Evolutionary conservation across 2,329 filamentous ascomycete genomes (phyloP).

Genomic region (Orbilia blumenaviensis): DNA sequence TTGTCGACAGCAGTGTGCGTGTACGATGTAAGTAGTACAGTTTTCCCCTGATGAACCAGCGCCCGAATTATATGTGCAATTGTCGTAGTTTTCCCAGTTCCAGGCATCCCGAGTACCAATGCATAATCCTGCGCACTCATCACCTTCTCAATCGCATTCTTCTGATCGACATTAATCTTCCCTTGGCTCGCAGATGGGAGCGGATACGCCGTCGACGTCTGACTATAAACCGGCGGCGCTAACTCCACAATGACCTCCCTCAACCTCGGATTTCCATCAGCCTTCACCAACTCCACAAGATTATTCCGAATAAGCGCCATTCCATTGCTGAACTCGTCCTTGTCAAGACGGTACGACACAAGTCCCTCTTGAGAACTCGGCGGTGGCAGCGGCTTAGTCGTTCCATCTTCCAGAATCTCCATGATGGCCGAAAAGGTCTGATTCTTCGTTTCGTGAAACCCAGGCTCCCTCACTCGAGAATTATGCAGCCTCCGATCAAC

Average conservation of each 20-base stretch:
- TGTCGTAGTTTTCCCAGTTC: slow-evolving; percentile 96
- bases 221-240: slow-evolving; percentile 76
- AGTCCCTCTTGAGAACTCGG: slow-evolving; percentile 64
- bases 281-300: slow-evolving; percentile 82
- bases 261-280: slow-evolving; percentile 65
- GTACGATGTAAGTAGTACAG: slow-evolving; percentile 90
- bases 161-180: slow-evolving; percentile 86
- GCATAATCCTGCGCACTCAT: slow-evolving; percentile 96
- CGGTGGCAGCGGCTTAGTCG: slow-evolving; percentile 55
- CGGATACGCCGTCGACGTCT: slow-evolving; percentile 70
- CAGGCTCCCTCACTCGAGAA: slow-evolving; percentile 76
- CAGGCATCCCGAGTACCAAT: slow-evolving; percentile 96
- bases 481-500: slow-evolving; percentile 92
- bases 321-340: slow-evolving; percentile 97
- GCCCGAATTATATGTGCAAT: slow-evolving; percentile 97
- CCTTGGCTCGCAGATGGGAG: slow-evolving; percentile 69
- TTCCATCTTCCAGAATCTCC: slow-evolving; percentile 74
- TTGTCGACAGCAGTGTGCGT: slow-evolving; percentile 99
- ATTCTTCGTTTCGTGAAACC: slow-evolving; percentile 79
- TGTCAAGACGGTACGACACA: slow-evolving; percentile 83
- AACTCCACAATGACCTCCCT: slow-evolving; percentile 79
- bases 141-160: slow-evolving; percentile 86
- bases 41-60: slow-evolving; percentile 87
- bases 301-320: slow-evolving; percentile 97
- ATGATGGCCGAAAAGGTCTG: slow-evolving; percentile 92